Base-by-base conservation (phyloP, 352 stramenopile species). In the Phytophthora colocasiae region DNA sequence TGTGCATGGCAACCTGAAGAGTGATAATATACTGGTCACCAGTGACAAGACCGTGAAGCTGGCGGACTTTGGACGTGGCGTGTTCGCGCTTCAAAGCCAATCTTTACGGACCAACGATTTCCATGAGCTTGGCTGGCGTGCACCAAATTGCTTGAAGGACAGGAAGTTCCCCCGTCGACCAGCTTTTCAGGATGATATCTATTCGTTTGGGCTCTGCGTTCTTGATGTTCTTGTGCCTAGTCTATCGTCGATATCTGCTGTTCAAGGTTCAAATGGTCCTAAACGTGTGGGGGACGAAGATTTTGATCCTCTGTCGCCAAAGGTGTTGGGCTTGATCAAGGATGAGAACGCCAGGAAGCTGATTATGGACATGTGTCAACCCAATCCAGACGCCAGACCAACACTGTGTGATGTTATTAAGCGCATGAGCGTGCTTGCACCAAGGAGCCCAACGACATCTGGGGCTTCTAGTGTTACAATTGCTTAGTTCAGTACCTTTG, bases 1-100 rank as follows among this genome's bases (percentile, higher is more conserved):
- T 12, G 47, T 65, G 10, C 66, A 73, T 9, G 44, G 66, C 34
- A 66, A 73, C 17, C 22, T 73, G 22, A 73, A 73, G 40, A 52
- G 50, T 10, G 38, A 41, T 38, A 73, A 68, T 47, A 68, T 73
- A 4, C 24, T 73, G 39, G 52, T 73, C 12, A 45, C 24, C 27
- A 41, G 17, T 17, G 48, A 69, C 34, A 54, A 41, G 1, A 26
- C 2, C 4, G 59, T 60, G 24, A 73, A 73, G 24, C 4, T 73
- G 14, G 38, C 53, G 6, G 52, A 69, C 29, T 69, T 73, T 58
- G 59, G 66, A 11, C 12, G 50, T 6, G 64, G 64, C 5, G 56
- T 72, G 10, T 31, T 67, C 3, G 31, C 34, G 22, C 26, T 72
- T 10, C 64, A 72, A 24, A 63, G 63, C 17, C 22, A 58, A 56